Percentiles rank a stretch among this genome's conserved stretches.
Evolutionary conservation across 495 filamentous ascomycete genomes (phyloP).

Genomic region (Tuber calosporum): DNA sequence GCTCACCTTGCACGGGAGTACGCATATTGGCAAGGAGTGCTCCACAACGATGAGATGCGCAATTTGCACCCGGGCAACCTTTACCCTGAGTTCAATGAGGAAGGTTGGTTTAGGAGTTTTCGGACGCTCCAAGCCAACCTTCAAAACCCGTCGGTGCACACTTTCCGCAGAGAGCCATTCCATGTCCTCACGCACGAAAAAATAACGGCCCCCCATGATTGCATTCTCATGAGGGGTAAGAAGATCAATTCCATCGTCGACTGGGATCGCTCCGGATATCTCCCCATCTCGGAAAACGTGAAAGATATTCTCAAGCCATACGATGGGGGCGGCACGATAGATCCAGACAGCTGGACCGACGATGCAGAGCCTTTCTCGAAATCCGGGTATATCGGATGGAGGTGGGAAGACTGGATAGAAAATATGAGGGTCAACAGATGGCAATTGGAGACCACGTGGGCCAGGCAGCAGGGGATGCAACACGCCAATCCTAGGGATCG

Average conservation of each 20-base stretch:
- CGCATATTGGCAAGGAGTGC: neutral
- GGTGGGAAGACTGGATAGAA: neutral
- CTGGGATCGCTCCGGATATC: neutral
- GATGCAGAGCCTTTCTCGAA: neutral
- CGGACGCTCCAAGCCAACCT: neutral
- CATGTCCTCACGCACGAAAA: neutral
- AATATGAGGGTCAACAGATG: neutral
- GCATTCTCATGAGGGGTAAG: neutral
- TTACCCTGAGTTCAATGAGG: neutral
- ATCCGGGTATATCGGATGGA: neutral
- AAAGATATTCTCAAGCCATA: neutral
- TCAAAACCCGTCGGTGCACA: neutral
- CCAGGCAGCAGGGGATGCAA: fast-evolving
- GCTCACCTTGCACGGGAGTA: neutral
- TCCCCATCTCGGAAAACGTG: neutral
- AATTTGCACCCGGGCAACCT: neutral
- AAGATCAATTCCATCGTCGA: neutral
- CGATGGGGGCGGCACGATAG: neutral
- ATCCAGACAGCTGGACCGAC: neutral
- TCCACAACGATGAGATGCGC: neutral
- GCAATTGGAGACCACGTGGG: neutral
- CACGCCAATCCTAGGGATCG: neutral
- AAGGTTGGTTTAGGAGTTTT: neutral
- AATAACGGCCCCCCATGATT: neutral
- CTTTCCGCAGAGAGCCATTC: neutral